Base-by-base conservation (phyloP, 164 flowering plant species). In the Akebia trifoliata region DNA sequence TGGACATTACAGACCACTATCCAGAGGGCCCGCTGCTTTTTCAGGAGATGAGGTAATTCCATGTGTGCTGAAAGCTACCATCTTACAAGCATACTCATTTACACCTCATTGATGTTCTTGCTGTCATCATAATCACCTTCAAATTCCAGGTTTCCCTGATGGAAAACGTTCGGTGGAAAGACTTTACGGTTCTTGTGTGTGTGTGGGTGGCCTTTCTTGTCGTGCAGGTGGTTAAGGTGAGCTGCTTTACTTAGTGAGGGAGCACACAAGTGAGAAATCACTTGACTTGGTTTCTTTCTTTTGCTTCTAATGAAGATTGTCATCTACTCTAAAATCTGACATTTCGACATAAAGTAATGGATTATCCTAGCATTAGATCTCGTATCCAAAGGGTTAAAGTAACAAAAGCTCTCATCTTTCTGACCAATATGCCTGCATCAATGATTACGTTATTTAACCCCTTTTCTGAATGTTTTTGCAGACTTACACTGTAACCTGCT, bases 201-300 rank as follows among this genome's bases (percentile, higher is more conserved):
- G 90, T 87, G 9, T 87, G 95, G 95, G 59, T 84, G 10, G 79
- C 80, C 35, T 82, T 87, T 56, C 82, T 87, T 35, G 65, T 54
- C 12, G 67, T 87, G 51, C 95, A 87, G 63, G 67, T 84, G 30
- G 52, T 66, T 1, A 84, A 84, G 85, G 90, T 82, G 44, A 43
- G 54, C 50, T 31, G 12, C 14, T 50, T 1, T 49, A 17, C 20
- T 29, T 11, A 17, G 0, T 22, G 35, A 20, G 7, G 1, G 44
- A 26, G 12, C 22, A 29, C 4, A 28, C 31, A 1, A 32, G 12
- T 35, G 22, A 49, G 29, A 30, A 6, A 15, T 3, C 37, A 31
- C 17, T 50, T 4, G 8, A 11, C 15, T 28, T 8, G 37, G 0
- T 31, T 29, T 4, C 2, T 37, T 47, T 25, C 10, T 49, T 6